Base-by-base conservation (phyloP, 2,329 filamentous ascomycete genomes). In the Dendryphion nanum region DNA sequence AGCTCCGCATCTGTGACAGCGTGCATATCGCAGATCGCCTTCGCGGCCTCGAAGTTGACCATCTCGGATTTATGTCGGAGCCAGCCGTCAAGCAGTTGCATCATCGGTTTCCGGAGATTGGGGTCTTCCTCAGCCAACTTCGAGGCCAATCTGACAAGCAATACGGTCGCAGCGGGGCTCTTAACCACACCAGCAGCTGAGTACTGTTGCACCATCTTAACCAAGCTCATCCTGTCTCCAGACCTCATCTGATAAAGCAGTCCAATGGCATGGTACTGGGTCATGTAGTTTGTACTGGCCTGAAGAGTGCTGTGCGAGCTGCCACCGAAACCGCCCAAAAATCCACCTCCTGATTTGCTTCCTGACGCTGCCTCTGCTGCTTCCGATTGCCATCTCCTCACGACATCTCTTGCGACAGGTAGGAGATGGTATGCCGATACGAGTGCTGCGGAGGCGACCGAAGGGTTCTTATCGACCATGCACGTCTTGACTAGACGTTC, bases 121-220 rank as follows among this genome's bases (percentile, higher is more conserved):
- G 82, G 78, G 57, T 98, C 93, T 62, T 98, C 93, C 65, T 95
- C 89, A 20, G 91, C 91, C 46, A 98, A 76, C 74, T 95, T 93
- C 29, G 91, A 88, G 21, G 93, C 93, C 49, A 98, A 73, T 53
- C 93, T 81, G 38, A 98, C 93, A 18, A 98, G 78, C 80, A 98
- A 84, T 35, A 98, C 82, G 41, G 90, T 85, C 21, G 90, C 93
- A 43, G 91, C 88, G 15, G 93, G 89, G 68, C 87, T 96, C 81
- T 96, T 97, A 46, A 97, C 85, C 8, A 89, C 89, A 41, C 93
- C 93, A 13, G 89, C 81, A 37, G 85, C 84, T 36, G 89, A 89
- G 64, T 96, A 97, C 68, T 98, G 93, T 73, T 98, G 93, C n/a
- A 98, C 91, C 93, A 98, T 97, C 79, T 98, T 98, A 44, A 97